Conservation (phyloP, 148 eudicot genomes). For the Euryodendron excelsum region DNA sequence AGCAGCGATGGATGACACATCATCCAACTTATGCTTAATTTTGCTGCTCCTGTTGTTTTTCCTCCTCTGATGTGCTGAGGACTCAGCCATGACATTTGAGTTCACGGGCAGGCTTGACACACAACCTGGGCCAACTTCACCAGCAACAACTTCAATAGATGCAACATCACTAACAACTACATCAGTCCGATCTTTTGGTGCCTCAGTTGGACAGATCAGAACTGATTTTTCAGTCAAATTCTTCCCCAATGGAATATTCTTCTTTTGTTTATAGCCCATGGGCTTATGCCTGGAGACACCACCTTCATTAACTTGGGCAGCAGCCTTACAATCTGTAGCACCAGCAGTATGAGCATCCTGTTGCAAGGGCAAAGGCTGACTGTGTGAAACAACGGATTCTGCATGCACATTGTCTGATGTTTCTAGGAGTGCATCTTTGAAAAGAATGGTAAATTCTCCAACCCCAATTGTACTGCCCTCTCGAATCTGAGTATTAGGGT, state of each 20-base stretch:
- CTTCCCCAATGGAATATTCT: slow-evolving; percentile 36
- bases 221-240: slow-evolving; percentile 30
- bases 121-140: slow-evolving; percentile 21
- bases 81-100: slow-evolving; percentile 27
- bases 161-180: slow-evolving; percentile 15
- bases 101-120: slow-evolving; percentile 24
- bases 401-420: slow-evolving; percentile 16
- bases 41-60: slow-evolving; percentile 49
- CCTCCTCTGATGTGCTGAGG: slow-evolving; percentile 51
- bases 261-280: slow-evolving; percentile 54
- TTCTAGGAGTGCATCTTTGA: slow-evolving; percentile 18
- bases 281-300: slow-evolving; percentile 46
- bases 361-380: slow-evolving; percentile 17
- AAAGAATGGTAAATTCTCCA: slow-evolving; percentile 30
- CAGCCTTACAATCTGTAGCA: slow-evolving; percentile 30
- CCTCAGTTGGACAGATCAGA: slow-evolving; percentile 17
- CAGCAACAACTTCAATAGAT: slow-evolving; percentile 23
- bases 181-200: slow-evolving; percentile 11
- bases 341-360: slow-evolving; percentile 26
- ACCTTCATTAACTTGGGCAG: slow-evolving; percentile 38
- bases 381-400: slow-evolving; percentile 28
- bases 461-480: slow-evolving; percentile 21
- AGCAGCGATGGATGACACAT: slow-evolving; percentile 27
- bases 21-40: slow-evolving; percentile 61
- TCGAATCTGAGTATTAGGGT: slow-evolving; percentile 21